These are phyloP conservation scores for Suillus occidentalis DNA, from an alignment of 768 basidiomycete genomes.

Conservation along the genomic window DNA sequence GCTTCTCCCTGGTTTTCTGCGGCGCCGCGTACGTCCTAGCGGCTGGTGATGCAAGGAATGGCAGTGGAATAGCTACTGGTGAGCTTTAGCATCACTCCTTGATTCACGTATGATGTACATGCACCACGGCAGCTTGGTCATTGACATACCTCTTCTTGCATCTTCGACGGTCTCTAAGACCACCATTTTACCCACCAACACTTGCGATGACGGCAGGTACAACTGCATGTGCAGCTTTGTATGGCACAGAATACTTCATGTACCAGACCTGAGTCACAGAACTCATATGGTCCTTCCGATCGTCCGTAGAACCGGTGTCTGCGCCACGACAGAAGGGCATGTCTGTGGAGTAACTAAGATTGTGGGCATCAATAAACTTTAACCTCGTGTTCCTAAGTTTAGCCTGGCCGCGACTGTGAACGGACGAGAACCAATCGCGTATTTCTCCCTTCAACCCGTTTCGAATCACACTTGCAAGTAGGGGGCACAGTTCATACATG, in stretches of 20 bases:
- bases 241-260: slow-evolving; percentile 30
- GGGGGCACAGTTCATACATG: not conserved
- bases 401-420: not conserved
- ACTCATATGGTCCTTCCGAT: not conserved
- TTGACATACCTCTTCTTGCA: slow-evolving; percentile 45
- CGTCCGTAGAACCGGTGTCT: not conserved
- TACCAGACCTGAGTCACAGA: slow-evolving; percentile 20
- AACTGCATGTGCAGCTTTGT: slow-evolving; percentile 25
- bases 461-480: not conserved
- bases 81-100: not conserved
- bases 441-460: not conserved
- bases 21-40: slow-evolving; percentile 45
- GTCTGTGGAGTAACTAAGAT: not conserved
- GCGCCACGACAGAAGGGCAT: not conserved
- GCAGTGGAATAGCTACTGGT: slow-evolving; percentile 43
- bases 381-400: not conserved
- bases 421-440: not conserved
- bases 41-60: slow-evolving; percentile 42
- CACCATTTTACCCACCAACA: slow-evolving; percentile 34
- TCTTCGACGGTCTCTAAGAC: slow-evolving; percentile 30
- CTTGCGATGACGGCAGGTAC: slow-evolving; percentile 34
- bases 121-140: slow-evolving; percentile 40
- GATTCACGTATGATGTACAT: not conserved
- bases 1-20: slow-evolving; percentile 43
- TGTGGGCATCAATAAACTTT: not conserved